Conservation (phyloP, 2,329 filamentous ascomycete species). For the Aspergillus fischeri region DNA sequence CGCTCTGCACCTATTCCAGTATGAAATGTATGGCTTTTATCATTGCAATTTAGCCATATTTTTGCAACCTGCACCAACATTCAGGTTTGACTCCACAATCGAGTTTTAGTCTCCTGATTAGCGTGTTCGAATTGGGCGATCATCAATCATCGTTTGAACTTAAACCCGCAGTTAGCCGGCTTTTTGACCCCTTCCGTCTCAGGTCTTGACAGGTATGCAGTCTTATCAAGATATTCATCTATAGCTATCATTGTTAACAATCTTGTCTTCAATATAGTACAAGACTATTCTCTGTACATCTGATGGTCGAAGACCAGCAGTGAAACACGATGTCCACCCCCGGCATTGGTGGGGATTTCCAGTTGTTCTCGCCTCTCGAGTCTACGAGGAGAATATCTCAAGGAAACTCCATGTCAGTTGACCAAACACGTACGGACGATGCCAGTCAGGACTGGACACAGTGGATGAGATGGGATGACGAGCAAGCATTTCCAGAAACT, state of each 20-base stretch:
- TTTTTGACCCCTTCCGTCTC: neutral
- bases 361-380: slow-evolving; percentile 28
- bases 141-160: slow-evolving; percentile 10
- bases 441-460: slow-evolving; percentile 41
- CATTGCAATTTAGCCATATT: neutral
- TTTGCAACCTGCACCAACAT: slow-evolving; percentile 2
- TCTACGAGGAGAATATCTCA: slow-evolving; percentile 18
- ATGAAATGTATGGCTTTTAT: neutral
- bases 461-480: slow-evolving; percentile 45
- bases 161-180: slow-evolving; percentile 9
- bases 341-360: slow-evolving; percentile 31
- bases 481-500: slow-evolving; percentile 24
- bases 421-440: slow-evolving; percentile 23
- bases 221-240: neutral
- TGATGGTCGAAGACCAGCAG: slow-evolving; percentile 17
- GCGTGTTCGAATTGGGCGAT: slow-evolving; percentile 13
- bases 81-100: slow-evolving; percentile 11
- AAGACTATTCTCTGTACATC: neutral
- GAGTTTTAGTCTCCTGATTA: slow-evolving; percentile 9
- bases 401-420: slow-evolving; percentile 14
- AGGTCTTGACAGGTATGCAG: slow-evolving; percentile 6
- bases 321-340: slow-evolving; percentile 18
- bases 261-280: slow-evolving; percentile 2
- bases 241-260: neutral
- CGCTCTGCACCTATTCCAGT: neutral